phyloP scores from a whole-genome alignment of 2,329 filamentous ascomycete genomes.

The Magnaporthiopsis poae region DNA sequence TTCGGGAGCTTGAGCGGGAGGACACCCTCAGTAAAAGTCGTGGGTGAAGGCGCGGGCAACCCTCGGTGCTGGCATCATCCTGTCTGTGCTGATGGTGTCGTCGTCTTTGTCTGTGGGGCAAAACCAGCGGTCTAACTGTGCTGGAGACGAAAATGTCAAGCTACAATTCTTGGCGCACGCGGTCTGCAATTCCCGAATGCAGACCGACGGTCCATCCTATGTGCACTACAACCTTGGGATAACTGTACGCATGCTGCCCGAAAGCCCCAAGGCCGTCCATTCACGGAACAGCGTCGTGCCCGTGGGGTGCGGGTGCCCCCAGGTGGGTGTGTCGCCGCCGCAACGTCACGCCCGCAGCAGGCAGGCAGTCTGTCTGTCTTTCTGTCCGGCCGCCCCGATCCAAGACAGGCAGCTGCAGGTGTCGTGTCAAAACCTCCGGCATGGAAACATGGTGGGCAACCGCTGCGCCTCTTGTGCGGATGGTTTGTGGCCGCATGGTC shows the following conservation, averaged over 20 bases:
- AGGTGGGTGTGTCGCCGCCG: background rate
- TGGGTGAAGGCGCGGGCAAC: too few relatives aligned
- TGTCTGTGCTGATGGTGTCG: too few relatives aligned
- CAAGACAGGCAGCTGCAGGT: background rate
- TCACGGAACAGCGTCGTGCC: background rate
- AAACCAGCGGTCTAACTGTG: background rate
- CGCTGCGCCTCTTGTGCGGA: too few relatives aligned
- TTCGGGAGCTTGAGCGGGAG: background rate
- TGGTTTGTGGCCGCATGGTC: background rate
- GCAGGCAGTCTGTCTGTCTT: background rate
- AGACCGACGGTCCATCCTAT: background rate
- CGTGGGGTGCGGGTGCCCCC: background rate
- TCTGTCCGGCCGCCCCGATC: background rate
- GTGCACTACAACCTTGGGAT: background rate
- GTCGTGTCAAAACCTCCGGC: background rate
- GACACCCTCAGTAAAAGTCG: background rate
- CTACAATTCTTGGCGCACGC: background rate
- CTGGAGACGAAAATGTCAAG: background rate
- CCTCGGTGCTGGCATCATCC: background rate
- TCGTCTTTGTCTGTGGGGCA: background rate
- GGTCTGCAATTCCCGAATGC: background rate
- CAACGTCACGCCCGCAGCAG: background rate
- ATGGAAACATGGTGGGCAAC: background rate
- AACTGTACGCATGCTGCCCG: background rate
- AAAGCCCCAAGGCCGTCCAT: background rate